Evolutionary conservation across 1,139 yeast species (phyloP).

Genomic region (Sugiyamaella japonica): DNA sequence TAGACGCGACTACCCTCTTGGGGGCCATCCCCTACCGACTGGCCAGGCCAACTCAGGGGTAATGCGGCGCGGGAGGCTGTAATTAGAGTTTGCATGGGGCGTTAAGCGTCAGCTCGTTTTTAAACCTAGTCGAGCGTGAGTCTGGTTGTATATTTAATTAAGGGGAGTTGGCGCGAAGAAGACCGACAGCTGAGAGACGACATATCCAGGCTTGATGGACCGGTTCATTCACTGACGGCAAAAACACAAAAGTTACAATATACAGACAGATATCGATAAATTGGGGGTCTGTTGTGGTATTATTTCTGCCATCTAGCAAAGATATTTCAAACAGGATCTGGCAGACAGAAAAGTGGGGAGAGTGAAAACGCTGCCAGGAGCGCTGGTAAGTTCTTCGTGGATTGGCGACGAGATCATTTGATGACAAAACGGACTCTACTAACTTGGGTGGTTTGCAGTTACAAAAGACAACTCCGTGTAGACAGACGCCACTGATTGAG

Average conservation of each 20-base stretch:
- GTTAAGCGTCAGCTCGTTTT: not conserved
- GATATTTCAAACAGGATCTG: not conserved
- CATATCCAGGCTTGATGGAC: not conserved
- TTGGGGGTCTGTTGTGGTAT: not conserved
- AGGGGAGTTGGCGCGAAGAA: not conserved
- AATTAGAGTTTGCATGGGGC: not conserved
- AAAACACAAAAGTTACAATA: not conserved
- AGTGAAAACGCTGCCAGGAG: too few relatives aligned
- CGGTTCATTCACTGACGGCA: not conserved
- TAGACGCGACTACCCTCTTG: too few relatives aligned
- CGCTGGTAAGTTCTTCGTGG: too few relatives aligned
- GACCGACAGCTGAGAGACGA: not conserved
- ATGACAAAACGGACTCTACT: too few relatives aligned
- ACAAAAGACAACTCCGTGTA: too few relatives aligned
- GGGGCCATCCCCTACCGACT: not conserved
- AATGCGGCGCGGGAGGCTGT: not conserved
- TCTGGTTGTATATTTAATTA: too few relatives aligned
- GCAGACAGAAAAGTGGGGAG: not conserved
- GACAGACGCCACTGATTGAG: too few relatives aligned
- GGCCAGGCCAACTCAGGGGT: not conserved
- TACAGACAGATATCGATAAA: not conserved
- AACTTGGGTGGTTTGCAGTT: too few relatives aligned
- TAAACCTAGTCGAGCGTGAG: not conserved
- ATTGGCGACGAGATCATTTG: too few relatives aligned
- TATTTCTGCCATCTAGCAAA: not conserved